phyloP scores from a whole-genome alignment of 108 stramenopile species.

The Discostella pseudostelligera region DNA sequence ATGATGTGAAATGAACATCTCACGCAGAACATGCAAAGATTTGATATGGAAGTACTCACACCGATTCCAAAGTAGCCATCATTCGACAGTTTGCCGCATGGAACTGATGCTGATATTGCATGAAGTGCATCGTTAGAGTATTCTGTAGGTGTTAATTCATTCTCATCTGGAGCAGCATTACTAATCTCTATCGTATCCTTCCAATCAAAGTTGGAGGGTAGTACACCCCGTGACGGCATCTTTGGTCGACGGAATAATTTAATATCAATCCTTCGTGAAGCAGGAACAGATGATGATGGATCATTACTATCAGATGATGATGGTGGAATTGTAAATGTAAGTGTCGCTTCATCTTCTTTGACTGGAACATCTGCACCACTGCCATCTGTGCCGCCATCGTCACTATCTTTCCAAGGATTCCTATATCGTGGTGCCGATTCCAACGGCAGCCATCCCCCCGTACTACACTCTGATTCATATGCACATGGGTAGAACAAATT shows the following conservation, averaged over 20 bases:
- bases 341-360: background rate
- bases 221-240: background rate
- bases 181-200: too few species aligned
- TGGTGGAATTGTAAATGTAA: constrained; percentile 20
- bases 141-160: background rate
- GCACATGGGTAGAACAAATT: constrained; percentile 37
- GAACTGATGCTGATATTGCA: constrained; percentile 25
- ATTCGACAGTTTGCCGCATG: constrained; percentile 14
- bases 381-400: background rate
- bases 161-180: too few species aligned
- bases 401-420: constrained; percentile 29
- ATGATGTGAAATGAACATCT: background rate
- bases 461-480: constrained; percentile 25
- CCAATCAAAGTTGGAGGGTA: too few species aligned
- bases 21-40: background rate
- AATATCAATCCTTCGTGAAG: constrained; percentile 24
- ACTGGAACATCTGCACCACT: background rate
- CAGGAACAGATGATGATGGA: background rate
- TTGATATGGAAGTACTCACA: background rate
- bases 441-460: constrained; percentile 42
- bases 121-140: constrained; percentile 29
- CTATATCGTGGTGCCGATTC: constrained; percentile 18
- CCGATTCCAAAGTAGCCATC: constrained; percentile 48
- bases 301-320: background rate
- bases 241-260: constrained; percentile 36